Base-by-base conservation (phyloP, 1,139 yeast species). In the Sugiyamaella pinicola region DNA sequence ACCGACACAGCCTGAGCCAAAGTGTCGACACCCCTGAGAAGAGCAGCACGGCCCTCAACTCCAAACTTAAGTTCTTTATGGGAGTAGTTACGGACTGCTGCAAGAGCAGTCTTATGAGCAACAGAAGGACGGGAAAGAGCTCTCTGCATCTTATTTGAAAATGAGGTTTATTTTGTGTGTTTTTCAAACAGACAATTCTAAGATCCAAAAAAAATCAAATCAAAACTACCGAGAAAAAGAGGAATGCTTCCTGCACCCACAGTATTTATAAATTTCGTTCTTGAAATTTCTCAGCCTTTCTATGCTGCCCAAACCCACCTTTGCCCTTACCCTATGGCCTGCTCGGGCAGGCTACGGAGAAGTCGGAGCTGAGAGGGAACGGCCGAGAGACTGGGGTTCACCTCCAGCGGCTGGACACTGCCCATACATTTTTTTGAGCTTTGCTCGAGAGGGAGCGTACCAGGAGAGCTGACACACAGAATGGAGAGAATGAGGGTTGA, bases 11-110 rank as follows among this genome's bases (percentile, higher is more conserved):
- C 99, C 70, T 89, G 95, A 53, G 98, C 99, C 65, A 93, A 80
- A 55, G 95, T 87, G 73, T 93, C 96, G 60, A 93, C 98, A 76
- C 99, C 99, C 73, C 84, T 88, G 66, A 93, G 79, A 42, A 93
- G 79, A 51, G 99, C 95, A 56, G 99, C 99, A 75, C 99, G 84
- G 67, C 97, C 99, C 74, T 93, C 99, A 58, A 93, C 97, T 58
- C 99, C 99, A 71, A 93, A 93, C 78, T 90, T 91, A 72, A 93
- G 83, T 73, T 93, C 98, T 78, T 93, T 93, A 83, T 90, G 95
- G 63, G 95, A 82, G 66, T 65, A 68, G 60, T 61, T 52, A 57
- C 75, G 72, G 53, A 69, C 66, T 44, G 58, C 55, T 43, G 56
- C 54, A 29, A 52, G 39, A 37, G 62, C 51, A 38, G 58, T 40